Base-by-base conservation (phyloP, 345 rosid genomes). In the Corchorus olitorius region DNA sequence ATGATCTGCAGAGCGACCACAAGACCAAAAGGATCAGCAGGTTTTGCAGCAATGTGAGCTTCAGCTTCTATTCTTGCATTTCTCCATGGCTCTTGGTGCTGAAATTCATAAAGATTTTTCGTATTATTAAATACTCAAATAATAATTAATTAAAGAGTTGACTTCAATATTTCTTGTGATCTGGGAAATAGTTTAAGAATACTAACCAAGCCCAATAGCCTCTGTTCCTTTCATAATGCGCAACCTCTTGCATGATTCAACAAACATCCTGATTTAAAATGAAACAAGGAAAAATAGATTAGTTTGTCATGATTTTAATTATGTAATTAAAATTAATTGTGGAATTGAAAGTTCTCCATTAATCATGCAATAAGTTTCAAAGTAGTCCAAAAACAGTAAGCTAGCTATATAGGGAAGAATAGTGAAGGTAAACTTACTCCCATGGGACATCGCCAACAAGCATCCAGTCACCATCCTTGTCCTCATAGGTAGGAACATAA, bases 401-500 rank as follows among this genome's bases (percentile, higher is more conserved):
- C 27, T 27, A 27, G 27, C 27, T 27, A 27, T 27, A 14, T 39
- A 0, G 7, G 0, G 3, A 27, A 37, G 43, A 50, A 4, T 13
- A 11, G 19, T 7, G 15, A 73, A 14, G 27, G 27, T 27, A 27
- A 41, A 79, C 88, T 64, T 84, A 94, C 98, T 88, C 85, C 98
- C 98, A 94, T n/a, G 98, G 98, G 59, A 94, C 98, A 80, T 93
- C 98, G 13, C 98, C 98, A 59, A 93, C 92, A 55, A 93, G 94
- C 98, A 93, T 93, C 98, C 97, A 94, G 61, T 94, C 98, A 72
- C 97, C 94, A 64, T 94, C 98, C 87, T 90, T 94, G 86, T 94
- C 98, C 83, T 94, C 96, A 71, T 94, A 94, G 65, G 96, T 90
- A 64, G 97, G 93, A 83, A 90, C 94, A 85, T 90, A 92, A 62